Evolutionary conservation across 805 yeast genomes (phyloP).

Genomic region (Maudiozyma barnettii): DNA sequence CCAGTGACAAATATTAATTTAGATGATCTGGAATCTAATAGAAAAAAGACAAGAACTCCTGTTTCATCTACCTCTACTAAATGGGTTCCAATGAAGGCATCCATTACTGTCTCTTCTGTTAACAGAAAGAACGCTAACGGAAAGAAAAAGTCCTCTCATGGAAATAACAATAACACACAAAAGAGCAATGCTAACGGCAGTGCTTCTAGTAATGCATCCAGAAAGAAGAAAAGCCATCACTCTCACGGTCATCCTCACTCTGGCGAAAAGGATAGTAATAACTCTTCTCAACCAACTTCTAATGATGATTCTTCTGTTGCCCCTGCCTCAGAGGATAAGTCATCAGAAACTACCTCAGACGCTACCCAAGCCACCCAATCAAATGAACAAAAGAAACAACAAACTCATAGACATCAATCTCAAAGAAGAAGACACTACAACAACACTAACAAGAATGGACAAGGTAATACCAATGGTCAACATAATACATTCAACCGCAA

Average conservation of each 20-base stretch:
- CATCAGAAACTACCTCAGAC: background rate
- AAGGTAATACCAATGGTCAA: slow-evolving; percentile 4
- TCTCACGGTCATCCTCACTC: slow-evolving; percentile 2
- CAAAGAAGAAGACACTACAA: slow-evolving; percentile 18
- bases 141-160: slow-evolving; percentile 5
- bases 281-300: background rate
- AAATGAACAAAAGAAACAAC: slow-evolving; percentile 3
- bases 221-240: slow-evolving; percentile 5
- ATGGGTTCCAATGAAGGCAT: slow-evolving; percentile 63
- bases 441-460: slow-evolving; percentile 8
- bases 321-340: background rate
- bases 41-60: slow-evolving; percentile 13
- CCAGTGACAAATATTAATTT: slow-evolving; percentile 19
- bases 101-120: slow-evolving; percentile 34
- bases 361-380: background rate
- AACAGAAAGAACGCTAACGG: background rate
- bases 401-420: slow-evolving; percentile 5
- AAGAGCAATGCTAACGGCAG: slow-evolving; percentile 9
- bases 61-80: slow-evolving; percentile 31
- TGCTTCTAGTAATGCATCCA: slow-evolving; percentile 2
- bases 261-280: background rate
- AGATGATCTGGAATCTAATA: slow-evolving; percentile 11
- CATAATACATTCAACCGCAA: background rate
- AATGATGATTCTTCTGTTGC: background rate
- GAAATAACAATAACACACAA: slow-evolving; percentile 7